These are phyloP conservation scores for Botryobasidium botryosum DNA, from an alignment of 768 basidiomycete genomes.

Conservation along the genomic window DNA sequence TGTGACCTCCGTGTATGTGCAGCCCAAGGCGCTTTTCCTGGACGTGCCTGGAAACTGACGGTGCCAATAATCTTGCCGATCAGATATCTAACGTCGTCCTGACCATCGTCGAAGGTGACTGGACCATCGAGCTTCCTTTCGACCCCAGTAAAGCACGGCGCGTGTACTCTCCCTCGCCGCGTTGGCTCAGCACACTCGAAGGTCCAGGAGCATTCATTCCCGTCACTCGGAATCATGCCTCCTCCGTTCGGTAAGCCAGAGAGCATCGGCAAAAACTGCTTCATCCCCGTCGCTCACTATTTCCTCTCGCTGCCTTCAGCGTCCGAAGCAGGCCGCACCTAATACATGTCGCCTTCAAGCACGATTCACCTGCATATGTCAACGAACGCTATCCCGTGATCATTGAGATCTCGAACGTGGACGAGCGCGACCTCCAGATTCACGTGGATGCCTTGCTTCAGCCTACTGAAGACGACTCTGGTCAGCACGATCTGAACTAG, in stretches of 20 bases:
- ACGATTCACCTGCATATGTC: constrained; percentile 55
- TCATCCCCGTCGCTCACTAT: neutral
- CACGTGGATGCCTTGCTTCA: constrained; percentile 62
- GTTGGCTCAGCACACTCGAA: constrained; percentile 38
- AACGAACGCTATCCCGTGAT: constrained; percentile 65
- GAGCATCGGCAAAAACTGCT: neutral
- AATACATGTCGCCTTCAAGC: constrained; percentile 36
- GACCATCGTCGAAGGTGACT: constrained; percentile 6
- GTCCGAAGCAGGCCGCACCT: constrained; percentile 37
- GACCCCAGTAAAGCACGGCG: neutral
- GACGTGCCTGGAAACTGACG: too few relatives aligned
- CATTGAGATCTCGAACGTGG: constrained; percentile 52
- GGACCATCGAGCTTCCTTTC: constrained; percentile 6
- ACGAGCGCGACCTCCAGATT: constrained; percentile 51
- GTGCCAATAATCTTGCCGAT: constrained; percentile 1
- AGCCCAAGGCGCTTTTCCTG: too few relatives aligned
- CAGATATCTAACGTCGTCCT: constrained; percentile 1
- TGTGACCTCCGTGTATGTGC: too few relatives aligned
- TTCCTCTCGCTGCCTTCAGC: constrained; percentile 10
- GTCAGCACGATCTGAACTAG: constrained; percentile 24
- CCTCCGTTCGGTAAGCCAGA: constrained; percentile 30
- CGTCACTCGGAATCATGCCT: constrained; percentile 30
- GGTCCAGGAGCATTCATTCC: constrained; percentile 35
- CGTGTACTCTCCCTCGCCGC: constrained; percentile 13
- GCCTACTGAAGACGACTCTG: constrained; percentile 58